These are phyloP conservation scores for Leccinum solheimii DNA, from an alignment of 1,284 basidiomycete species.

Conservation along the genomic window DNA sequence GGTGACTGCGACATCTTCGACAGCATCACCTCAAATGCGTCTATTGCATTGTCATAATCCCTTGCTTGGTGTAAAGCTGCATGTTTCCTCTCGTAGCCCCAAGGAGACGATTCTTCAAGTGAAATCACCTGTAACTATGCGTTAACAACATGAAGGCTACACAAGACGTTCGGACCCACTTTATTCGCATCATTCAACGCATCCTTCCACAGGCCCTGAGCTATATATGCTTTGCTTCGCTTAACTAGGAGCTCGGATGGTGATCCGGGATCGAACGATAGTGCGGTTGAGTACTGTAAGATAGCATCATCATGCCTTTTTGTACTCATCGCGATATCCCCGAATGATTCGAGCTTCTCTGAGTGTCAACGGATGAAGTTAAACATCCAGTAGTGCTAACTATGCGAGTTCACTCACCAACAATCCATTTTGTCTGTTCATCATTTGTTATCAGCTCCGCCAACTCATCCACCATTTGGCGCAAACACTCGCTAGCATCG, in stretches of 20 bases:
- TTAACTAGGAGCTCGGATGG: background rate
- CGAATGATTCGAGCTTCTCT: background rate
- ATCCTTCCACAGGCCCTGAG: background rate
- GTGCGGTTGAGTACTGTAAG: background rate
- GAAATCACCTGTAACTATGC: too few relatives aligned
- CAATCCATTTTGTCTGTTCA: conserved; percentile 6
- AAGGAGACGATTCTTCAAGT: background rate
- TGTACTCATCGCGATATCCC: background rate
- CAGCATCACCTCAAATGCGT: background rate
- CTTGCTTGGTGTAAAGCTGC: background rate
- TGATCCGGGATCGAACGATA: background rate
- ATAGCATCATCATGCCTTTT: conserved; percentile 6
- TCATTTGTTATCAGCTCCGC: too few relatives aligned
- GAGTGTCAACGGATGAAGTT: background rate
- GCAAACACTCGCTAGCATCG: conserved; percentile 7
- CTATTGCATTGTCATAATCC: background rate
- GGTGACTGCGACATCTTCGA: background rate
- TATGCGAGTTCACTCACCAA: background rate
- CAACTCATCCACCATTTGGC: background rate
- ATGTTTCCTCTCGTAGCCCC: background rate
- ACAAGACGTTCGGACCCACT: too few relatives aligned
- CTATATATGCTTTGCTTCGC: conserved; percentile 10
- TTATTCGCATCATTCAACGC: conserved; percentile 9
- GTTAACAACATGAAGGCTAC: too few relatives aligned
- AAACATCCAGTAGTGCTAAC: background rate